Evolutionary conservation across 495 filamentous ascomycete genomes (phyloP).

Genomic region (Aspergillus asperescens): DNA sequence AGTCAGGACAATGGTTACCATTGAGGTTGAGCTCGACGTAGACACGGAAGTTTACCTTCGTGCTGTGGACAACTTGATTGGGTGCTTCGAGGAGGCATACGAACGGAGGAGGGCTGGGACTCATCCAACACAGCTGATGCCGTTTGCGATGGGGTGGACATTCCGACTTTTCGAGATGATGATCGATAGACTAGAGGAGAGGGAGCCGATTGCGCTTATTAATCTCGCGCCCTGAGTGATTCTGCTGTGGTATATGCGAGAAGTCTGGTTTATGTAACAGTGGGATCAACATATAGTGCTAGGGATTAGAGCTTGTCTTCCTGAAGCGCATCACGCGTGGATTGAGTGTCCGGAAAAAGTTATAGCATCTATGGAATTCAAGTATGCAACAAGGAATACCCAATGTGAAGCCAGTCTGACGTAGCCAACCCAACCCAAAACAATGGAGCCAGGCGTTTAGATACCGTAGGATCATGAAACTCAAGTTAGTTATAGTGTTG

Average conservation of each 20-base stretch:
- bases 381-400: not conserved
- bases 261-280: constrained; percentile 34
- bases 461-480: not conserved
- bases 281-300: constrained; percentile 38
- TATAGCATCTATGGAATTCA: not conserved
- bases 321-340: constrained; percentile 21
- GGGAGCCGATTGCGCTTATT: constrained; percentile 33
- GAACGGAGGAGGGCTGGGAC: constrained; percentile 10
- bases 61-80: constrained; percentile 16
- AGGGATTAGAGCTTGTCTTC: constrained; percentile 25
- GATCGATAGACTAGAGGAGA: constrained; percentile 28
- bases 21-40: not conserved
- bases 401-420: not conserved
- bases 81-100: constrained; percentile 23
- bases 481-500: not conserved
- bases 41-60: constrained; percentile 8
- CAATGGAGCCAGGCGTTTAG: not conserved
- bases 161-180: constrained; percentile 32
- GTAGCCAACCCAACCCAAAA: not conserved
- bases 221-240: constrained; percentile 41
- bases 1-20: constrained; percentile 16
- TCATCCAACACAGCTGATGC: constrained; percentile 20
- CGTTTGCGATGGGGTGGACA: constrained; percentile 32
- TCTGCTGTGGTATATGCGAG: constrained; percentile 31
- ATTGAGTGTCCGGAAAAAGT: constrained; percentile 29